Base-by-base conservation (phyloP, 345 rosid species). In the Nephelium lappaceum region DNA sequence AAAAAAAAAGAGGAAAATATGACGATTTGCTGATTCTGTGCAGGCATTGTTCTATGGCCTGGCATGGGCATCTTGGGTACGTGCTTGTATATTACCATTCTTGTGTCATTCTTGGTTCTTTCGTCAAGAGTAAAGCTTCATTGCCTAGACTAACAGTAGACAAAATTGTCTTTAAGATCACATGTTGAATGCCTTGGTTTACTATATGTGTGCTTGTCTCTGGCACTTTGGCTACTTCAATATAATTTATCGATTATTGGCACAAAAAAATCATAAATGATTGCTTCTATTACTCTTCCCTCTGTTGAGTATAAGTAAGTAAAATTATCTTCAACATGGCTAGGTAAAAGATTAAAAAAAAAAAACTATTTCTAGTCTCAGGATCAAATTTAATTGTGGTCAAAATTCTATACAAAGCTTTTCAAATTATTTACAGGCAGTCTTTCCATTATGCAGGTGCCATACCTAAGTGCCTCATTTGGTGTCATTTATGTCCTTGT, bases 31-130 rank as follows among this genome's bases (percentile, higher is more conserved):
- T 62, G 78, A 63, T 43, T 68, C 27, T 69, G 39, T 81, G 73
- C 87, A 89, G 92, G 92, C 85, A 38, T 58, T 84, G 80, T 78
- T 89, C 69, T 85, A 89, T 71, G 88, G 92, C 69, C 76, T 87
- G 41, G 90, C 90, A 10, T 89, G 92, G 92, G 87, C 92, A 67
- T 70, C 90, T 66, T 87, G 90, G 92, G 92, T 89, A 87, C 71
- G 87, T 68, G 42, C 41, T 72, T 51, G 6, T 43, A 23, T 5
- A 6, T 71, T 39, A 18, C 12, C 21, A n/a, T n/a, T 43, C 24
- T 9, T 1, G n/a, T 67, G 7, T n/a, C 53, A 11, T 15, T 36
- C 4, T 67, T 76, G 31, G 0, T 25, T 60, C 67, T 73, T 5
- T 39, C 69, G 11, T 39, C 1, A 31, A 31, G 45, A 10, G 67